phyloP scores from a whole-genome alignment of 2,329 filamentous ascomycete genomes.

The Sclerotinia spermophila region DNA sequence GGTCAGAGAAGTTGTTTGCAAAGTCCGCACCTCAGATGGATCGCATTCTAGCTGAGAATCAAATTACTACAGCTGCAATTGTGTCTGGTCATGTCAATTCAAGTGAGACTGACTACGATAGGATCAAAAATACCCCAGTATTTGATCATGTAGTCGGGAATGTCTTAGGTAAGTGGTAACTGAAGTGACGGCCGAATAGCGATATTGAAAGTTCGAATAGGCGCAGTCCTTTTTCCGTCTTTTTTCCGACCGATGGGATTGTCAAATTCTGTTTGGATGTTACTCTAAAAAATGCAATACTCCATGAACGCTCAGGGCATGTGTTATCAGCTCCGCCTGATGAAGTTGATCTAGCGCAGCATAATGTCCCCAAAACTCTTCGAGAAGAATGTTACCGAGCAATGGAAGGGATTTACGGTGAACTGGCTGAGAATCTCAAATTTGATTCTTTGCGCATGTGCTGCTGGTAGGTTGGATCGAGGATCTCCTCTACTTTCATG shows the following conservation, averaged over 20 bases:
- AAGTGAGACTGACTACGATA: conserved; percentile 44
- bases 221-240: conserved; percentile 43
- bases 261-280: conserved; percentile 61
- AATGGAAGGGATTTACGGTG: conserved; percentile 43
- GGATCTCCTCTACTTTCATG: neutral
- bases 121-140: conserved; percentile 51
- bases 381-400: conserved; percentile 43
- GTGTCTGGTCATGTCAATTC: conserved; percentile 48
- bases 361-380: conserved; percentile 41
- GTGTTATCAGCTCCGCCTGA: conserved; percentile 51
- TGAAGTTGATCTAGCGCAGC: conserved; percentile 42
- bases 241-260: conserved; percentile 47
- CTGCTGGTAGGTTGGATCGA: conserved; percentile 41
- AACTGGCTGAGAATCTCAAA: conserved; percentile 39
- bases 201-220: conserved; percentile 18
- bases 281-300: conserved; percentile 53
- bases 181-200: neutral
- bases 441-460: conserved; percentile 47
- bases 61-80: conserved; percentile 56
- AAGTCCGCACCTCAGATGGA: conserved; percentile 48
- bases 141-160: conserved; percentile 45
- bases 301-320: conserved; percentile 46
- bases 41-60: conserved; percentile 50
- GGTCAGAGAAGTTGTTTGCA: conserved; percentile 52
- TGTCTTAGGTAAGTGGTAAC: conserved; percentile 41